These are phyloP conservation scores for Fusarium piperis DNA, from an alignment of 2,329 filamentous ascomycete species.

Conservation along the genomic window DNA sequence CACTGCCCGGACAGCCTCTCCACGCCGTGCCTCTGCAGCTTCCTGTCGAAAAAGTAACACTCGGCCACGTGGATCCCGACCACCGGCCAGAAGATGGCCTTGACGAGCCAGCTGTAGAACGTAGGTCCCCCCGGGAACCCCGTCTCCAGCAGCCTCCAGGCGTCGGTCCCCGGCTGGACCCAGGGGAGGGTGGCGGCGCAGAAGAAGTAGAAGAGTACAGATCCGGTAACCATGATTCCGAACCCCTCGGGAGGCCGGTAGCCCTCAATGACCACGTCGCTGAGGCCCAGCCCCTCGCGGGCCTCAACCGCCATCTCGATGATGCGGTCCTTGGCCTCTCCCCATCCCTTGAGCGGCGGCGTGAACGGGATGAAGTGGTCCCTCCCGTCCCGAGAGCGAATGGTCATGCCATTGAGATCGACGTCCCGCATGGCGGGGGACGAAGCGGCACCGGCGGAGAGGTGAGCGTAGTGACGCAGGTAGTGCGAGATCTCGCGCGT, in stretches of 20 bases:
- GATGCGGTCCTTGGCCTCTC: conserved; percentile 74
- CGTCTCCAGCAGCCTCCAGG: conserved; percentile 60
- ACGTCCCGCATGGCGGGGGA: conserved; percentile 73
- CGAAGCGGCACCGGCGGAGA: conserved; percentile 65
- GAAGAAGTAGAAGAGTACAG: conserved; percentile 64
- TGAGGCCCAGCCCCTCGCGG: conserved; percentile 67
- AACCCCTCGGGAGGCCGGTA: conserved; percentile 55
- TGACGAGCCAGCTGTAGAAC: conserved; percentile 68
- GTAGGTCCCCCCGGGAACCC: conserved; percentile 66
- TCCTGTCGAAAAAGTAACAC: conserved; percentile 61
- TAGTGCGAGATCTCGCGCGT: conserved; percentile 78
- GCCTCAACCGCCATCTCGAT: conserved; percentile 74
- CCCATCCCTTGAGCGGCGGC: conserved; percentile 75
- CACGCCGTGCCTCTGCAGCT: conserved; percentile 60
- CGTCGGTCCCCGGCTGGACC: conserved; percentile 61
- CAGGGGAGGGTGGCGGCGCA: conserved; percentile 59
- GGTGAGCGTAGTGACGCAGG: conserved; percentile 74
- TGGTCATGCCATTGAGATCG: conserved; percentile 70
- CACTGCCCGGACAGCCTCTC: conserved; percentile 58
- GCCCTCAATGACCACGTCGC: conserved; percentile 54
- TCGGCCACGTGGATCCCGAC: conserved; percentile 74
- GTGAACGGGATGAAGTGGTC: conserved; percentile 68
- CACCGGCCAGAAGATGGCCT: conserved; percentile 66
- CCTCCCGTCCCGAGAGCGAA: conserved; percentile 57
- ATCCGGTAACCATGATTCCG: conserved; percentile 63